phyloP scores from a whole-genome alignment of 2,329 filamentous ascomycete species.

The Aspergillus thermomutatus region DNA sequence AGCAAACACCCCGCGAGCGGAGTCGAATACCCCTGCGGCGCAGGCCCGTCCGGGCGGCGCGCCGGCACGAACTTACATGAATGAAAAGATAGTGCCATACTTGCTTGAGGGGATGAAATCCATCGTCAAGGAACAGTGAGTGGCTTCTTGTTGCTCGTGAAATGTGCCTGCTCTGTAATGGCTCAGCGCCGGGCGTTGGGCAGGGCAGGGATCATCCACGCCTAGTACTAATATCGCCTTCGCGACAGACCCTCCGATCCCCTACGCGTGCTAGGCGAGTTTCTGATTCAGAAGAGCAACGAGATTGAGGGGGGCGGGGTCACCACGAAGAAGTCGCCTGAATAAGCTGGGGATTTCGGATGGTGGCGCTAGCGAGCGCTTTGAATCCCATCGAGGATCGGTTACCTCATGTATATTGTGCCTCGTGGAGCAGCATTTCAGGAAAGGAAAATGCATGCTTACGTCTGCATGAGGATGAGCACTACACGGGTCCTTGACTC shows the following conservation, averaged over 20 bases:
- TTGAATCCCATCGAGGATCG: background rate
- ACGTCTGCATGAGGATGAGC: background rate
- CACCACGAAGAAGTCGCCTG: slow-evolving; percentile 23
- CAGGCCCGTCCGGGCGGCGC: slow-evolving; percentile 65
- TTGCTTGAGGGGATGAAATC: slow-evolving; percentile 73
- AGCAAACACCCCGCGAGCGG: slow-evolving; percentile 20
- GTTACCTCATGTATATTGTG: background rate
- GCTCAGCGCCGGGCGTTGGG: background rate
- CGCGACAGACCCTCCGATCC: slow-evolving; percentile 61
- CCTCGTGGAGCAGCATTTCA: background rate
- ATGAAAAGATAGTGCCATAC: slow-evolving; percentile 65
- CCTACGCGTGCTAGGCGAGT: slow-evolving; percentile 67
- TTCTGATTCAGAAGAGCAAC: slow-evolving; percentile 63
- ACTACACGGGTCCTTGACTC: background rate
- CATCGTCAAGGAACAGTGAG: slow-evolving; percentile 68
- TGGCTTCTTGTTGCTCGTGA: slow-evolving; percentile 16
- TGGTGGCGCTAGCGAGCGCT: background rate
- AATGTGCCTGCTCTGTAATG: background rate
- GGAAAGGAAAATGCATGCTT: background rate
- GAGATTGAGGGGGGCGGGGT: slow-evolving; percentile 54
- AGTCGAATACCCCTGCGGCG: slow-evolving; percentile 47
- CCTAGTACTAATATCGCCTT: background rate
- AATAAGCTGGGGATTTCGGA: slow-evolving; percentile 15
- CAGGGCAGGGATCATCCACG: background rate
- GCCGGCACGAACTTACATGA: slow-evolving; percentile 67